Base-by-base conservation (phyloP, 2,329 filamentous ascomycete genomes). In the Colletotrichum ledebouriae region DNA sequence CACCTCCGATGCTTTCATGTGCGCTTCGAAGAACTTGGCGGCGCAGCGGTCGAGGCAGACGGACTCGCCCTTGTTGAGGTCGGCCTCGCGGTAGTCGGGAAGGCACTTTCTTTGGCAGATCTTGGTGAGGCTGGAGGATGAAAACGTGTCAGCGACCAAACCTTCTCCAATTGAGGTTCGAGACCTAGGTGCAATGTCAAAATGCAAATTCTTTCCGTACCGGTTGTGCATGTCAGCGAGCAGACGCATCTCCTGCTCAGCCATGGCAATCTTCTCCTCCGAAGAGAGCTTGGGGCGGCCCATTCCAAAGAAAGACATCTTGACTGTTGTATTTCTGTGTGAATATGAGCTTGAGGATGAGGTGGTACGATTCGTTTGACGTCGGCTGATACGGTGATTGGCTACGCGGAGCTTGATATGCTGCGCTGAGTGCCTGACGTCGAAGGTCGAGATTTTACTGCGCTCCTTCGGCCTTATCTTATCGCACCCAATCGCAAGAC, bases 41-140 rank as follows among this genome's bases (percentile, higher is more conserved):
- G 97, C 93, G 84, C 97, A 99, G 77, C 96, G 93, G 84, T 99
- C 96, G 75, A 99, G 90, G 85, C 97, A 99, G 75, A 99, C 96
- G 74, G 92, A 94, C 84, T 99, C 96, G 86, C 94, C 97, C 86
- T 99, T 99, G 89, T 98, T 97, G 77, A 99, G 90, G 75, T 99
- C 95, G 80, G 89, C 90, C 85, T 99, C 96, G 80, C 94, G 94
- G 89, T 98, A 99, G 76, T 95, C 90, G 71, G 95, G 95, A 74
- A 99, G 89, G 84, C 96, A 99, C 86, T 99, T 99, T 79, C 92
- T 90, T 73, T 92, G 90, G 89, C 96, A 99, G 71, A 93, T 92
- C 81, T 93, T 90, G 76, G 94, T 91, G 72, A 98, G 88, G 72
- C 94, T 97, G 73, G 60, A 47, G 34, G 49, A 17, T 10, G 56